Conservation (phyloP, 345 rosid genomes). For the Linum lewisii region DNA sequence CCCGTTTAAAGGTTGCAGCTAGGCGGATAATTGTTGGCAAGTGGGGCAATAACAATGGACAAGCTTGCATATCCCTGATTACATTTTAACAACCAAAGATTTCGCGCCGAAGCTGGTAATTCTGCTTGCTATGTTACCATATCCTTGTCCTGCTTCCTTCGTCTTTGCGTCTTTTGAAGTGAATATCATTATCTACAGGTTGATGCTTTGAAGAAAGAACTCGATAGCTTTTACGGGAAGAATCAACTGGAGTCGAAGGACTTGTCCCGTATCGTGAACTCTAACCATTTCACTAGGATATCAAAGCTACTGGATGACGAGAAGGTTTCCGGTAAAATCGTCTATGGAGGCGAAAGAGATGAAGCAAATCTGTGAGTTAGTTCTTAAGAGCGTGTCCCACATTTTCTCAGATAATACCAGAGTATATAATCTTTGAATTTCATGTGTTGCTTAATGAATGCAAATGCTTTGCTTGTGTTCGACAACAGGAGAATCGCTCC, state of each 20-base stretch:
- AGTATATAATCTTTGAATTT: no score
- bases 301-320: constrained; percentile 73
- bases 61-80: constrained; percentile 90
- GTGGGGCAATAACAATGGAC: constrained; percentile 92
- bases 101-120: constrained; percentile 65
- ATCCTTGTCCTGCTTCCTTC: neutral
- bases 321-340: constrained; percentile 67
- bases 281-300: constrained; percentile 68
- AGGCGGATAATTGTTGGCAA: constrained; percentile 80
- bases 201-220: constrained; percentile 46
- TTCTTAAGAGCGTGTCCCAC: neutral
- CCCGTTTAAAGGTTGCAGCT: constrained; percentile 45
- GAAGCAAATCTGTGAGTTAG: constrained; percentile 54
- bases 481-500: constrained; percentile 68
- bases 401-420: neutral
- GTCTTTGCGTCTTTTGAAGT: constrained; percentile 3
- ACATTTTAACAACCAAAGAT: constrained; percentile 63
- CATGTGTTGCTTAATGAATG: no score
- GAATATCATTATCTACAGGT: constrained; percentile 34
- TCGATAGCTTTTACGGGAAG: constrained; percentile 68
- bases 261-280: constrained; percentile 71
- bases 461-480: constrained; percentile 3
- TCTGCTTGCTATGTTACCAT: constrained; percentile 3
- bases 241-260: constrained; percentile 71
- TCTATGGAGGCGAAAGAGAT: constrained; percentile 74